Conservation (phyloP, 2,329 filamentous ascomycete genomes). For the Teratosphaeria viscida region DNA sequence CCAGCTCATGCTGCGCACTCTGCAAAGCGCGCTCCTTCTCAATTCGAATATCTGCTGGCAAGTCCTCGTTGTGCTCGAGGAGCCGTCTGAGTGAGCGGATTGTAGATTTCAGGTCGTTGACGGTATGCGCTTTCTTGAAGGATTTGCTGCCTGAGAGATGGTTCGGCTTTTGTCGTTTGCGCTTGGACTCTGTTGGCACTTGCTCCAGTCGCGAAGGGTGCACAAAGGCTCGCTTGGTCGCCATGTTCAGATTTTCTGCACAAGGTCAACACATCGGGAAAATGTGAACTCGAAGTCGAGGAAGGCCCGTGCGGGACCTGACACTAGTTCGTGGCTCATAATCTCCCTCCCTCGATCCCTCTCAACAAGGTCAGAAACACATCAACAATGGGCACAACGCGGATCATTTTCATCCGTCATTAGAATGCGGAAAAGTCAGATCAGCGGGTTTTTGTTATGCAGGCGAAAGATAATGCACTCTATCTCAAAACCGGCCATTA, state of each 20-base stretch:
- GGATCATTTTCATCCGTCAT: too few species aligned
- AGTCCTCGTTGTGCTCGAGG: conserved; percentile 41
- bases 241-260: conserved; percentile 10
- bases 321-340: neutral
- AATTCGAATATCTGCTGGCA: conserved; percentile 41
- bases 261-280: neutral
- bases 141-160: conserved; percentile 13
- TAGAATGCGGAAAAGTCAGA: too few species aligned
- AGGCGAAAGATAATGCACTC: too few species aligned
- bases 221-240: conserved; percentile 15
- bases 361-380: neutral
- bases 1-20: conserved; percentile 55
- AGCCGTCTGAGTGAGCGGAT: conserved; percentile 58
- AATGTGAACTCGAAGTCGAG: neutral
- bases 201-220: conserved; percentile 17
- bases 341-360: too few species aligned
- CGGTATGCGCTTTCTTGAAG: conserved; percentile 22
- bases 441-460: too few species aligned
- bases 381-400: neutral
- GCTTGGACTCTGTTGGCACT: conserved; percentile 10
- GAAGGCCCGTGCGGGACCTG: neutral
- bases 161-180: conserved; percentile 16
- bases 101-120: conserved; percentile 59
- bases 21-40: conserved; percentile 64
- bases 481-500: too few species aligned